Conservation (phyloP, 2,329 filamentous ascomycete species). For the Colletotrichum sp. region DNA sequence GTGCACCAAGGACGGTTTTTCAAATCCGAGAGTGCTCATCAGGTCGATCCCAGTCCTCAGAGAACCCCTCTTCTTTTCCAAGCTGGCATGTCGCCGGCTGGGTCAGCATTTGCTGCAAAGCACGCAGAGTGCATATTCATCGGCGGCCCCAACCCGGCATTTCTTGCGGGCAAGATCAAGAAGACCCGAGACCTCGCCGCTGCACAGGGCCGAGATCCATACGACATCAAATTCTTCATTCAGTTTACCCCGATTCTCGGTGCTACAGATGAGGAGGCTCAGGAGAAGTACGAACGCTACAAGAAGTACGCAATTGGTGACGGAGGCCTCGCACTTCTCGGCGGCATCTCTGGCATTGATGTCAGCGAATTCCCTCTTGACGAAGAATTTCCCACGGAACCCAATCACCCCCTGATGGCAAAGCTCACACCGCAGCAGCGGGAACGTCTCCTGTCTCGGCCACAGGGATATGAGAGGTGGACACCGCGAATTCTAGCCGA, state of each 20-base stretch:
- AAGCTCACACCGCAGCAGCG: neutral
- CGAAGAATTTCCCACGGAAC: constrained; percentile 20
- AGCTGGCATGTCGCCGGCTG: constrained; percentile 26
- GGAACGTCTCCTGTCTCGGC: neutral
- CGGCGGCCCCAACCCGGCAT: constrained; percentile 21
- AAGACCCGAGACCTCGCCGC: neutral
- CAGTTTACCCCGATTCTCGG: constrained; percentile 23
- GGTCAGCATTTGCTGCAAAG: constrained; percentile 24
- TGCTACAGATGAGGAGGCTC: constrained; percentile 24
- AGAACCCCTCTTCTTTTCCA: constrained; percentile 27
- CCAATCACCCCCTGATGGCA: constrained; percentile 4
- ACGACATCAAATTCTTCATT: neutral
- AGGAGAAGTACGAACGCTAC: constrained; percentile 24
- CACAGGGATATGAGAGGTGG: constrained; percentile 7
- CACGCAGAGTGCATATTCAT: constrained; percentile 28
- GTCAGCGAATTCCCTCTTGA: constrained; percentile 26
- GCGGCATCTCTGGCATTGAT: constrained; percentile 29
- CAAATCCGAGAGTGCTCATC: neutral
- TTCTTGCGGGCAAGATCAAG: neutral
- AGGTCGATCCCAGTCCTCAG: neutral
- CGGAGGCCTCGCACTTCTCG: constrained; percentile 28
- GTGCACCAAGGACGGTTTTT: constrained; percentile 8
- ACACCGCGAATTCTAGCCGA: constrained; percentile 16
- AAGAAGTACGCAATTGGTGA: constrained; percentile 19
- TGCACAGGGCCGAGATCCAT: neutral